Evolutionary conservation across 495 filamentous ascomycete species (phyloP).

Genomic region (Podospora australis): DNA sequence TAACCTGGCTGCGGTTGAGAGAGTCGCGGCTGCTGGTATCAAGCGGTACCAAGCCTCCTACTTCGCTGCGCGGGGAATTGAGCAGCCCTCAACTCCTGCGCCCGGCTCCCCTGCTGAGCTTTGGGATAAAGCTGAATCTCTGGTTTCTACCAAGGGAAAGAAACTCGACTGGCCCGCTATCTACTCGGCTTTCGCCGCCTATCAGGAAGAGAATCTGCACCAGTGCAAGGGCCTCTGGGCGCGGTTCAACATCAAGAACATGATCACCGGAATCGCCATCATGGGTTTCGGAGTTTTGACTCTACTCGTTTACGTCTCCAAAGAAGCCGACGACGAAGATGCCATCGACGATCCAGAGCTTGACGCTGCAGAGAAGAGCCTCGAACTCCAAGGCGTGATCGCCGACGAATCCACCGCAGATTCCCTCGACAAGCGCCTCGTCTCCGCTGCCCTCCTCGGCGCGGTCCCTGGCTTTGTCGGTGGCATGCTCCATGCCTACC

Average conservation of each 20-base stretch:
- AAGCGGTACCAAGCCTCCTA: slow-evolving; percentile 72
- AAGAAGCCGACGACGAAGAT: slow-evolving; percentile 36
- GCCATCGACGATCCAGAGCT: slow-evolving; percentile 39
- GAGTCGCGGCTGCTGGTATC: slow-evolving; percentile 77
- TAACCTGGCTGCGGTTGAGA: slow-evolving; percentile 68
- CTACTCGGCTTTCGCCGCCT: slow-evolving; percentile 59
- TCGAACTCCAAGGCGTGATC: slow-evolving; percentile 31
- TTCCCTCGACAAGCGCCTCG: slow-evolving; percentile 29
- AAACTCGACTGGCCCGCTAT: slow-evolving; percentile 30
- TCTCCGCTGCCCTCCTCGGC: slow-evolving; percentile 29
- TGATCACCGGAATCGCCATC: slow-evolving; percentile 69
- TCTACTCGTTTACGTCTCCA: slow-evolving; percentile 64
- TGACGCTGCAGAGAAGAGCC: slow-evolving; percentile 36
- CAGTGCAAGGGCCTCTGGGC: slow-evolving; percentile 88
- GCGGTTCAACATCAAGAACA: slow-evolving; percentile 77
- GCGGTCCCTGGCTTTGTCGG: slow-evolving; percentile 21
- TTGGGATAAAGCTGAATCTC: slow-evolving; percentile 46
- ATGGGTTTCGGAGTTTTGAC: slow-evolving; percentile 59
- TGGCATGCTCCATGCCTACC: slow-evolving; percentile 21
- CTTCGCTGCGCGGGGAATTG: slow-evolving; percentile 52
- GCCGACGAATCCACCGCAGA: slow-evolving; percentile 25
- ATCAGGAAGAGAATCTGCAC: slow-evolving; percentile 70
- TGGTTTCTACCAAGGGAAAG: slow-evolving; percentile 16
- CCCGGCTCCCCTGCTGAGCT: slow-evolving; percentile 50
- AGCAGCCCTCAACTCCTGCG: slow-evolving; percentile 47